Base-by-base conservation (phyloP, 1,284 basidiomycete genomes). In the Ustilago sp. region DNA sequence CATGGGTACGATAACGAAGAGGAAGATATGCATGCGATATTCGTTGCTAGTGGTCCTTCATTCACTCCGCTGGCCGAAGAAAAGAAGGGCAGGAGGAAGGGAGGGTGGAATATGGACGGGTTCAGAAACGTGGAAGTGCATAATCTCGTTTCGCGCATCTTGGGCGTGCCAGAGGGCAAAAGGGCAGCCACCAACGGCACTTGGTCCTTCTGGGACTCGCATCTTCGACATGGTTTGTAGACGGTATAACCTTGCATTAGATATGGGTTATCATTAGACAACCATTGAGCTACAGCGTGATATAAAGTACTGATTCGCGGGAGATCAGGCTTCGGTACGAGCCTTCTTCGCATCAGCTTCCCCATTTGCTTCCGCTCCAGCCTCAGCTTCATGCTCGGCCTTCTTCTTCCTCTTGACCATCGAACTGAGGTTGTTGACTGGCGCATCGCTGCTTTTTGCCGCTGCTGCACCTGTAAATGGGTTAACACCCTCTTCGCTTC, bases 1-100 rank as follows among this genome's bases (percentile, higher is more conserved):
- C 93, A 94, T 75, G 93, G 92, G 11, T 94, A 94, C 83, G 93
- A 95, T 83, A 94, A 94, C 76, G 85, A 89, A 15, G 89, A 91
- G 45, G 82, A 88, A 9, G 89, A 92, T 4, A 96, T 96, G 94
- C 91, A 91, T 63, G 94, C 94, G 0, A 92, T 94, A 85, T 95
- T 96, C 86, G 91, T 95, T 70, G 93, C 93, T 2, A 92, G 93
- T 81, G 94, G 94, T 1, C 94, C 94, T 0, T 94, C 94, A 83
- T 91, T 92, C 12, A 86, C 89, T 5, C 88, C 89, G 58, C 3
- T 54, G 12, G 38, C 31, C 15, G 13, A 2, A 89, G 90, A 4
- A 31, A 52, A 43, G 13, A 13, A 47, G 51, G 17, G n/a, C 9
- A 17, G 15, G 17, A 13, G 12, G 55, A 38, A 39, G n/a, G 19